phyloP scores from a whole-genome alignment of 2,329 filamentous ascomycete species.

The Botrytis tulipae region DNA sequence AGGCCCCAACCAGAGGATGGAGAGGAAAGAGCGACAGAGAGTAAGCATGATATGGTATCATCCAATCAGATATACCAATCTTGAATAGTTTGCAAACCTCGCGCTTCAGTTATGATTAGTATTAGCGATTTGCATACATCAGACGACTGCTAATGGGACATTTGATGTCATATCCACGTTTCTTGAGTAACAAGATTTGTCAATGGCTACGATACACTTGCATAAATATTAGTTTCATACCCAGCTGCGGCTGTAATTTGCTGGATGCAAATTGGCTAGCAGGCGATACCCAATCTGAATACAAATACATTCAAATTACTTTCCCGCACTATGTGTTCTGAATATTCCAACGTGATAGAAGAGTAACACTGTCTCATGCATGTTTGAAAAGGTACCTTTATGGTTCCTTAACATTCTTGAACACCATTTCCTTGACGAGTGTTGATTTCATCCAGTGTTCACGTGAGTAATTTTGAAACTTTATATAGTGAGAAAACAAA shows the following conservation, averaged over 20 bases:
- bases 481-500: background rate
- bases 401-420: background rate
- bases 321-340: background rate
- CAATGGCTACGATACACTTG: conserved; percentile 7
- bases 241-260: conserved; percentile 11
- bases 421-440: background rate
- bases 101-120: background rate
- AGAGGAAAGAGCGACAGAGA: conserved; percentile 16
- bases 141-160: background rate
- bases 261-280: conserved; percentile 12
- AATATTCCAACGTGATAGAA: background rate
- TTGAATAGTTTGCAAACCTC: background rate
- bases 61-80: background rate
- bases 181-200: conserved; percentile 5
- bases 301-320: conserved; percentile 4
- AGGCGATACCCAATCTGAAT: conserved; percentile 17
- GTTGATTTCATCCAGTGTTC: background rate
- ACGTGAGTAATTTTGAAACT: background rate
- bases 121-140: conserved; percentile 13
- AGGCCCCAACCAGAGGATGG: conserved; percentile 19
- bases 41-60: background rate
- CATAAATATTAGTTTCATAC: conserved; percentile 13
- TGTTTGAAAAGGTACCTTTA: background rate
- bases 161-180: conserved; percentile 6
- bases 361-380: background rate